Evolutionary conservation across 495 filamentous ascomycete species (phyloP), one percentile per base, ranked within the genome.

Genomic region (Halenospora varia): DNA sequence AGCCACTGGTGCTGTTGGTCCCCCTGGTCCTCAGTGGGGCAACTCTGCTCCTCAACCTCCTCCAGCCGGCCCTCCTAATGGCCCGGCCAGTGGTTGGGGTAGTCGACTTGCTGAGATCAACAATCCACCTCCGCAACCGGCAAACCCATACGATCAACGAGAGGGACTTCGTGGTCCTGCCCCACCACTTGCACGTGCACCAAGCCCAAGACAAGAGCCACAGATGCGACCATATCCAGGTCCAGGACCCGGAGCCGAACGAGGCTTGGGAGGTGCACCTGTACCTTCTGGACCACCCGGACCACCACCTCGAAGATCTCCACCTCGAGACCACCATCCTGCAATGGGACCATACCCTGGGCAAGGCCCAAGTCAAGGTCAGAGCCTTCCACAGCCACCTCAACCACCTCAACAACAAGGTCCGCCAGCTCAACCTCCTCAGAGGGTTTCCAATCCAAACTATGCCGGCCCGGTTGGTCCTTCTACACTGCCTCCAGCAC

Each of bases 1-100:
- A 66, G 79, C 80, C 45, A 76, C 85, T 51, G 88, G 88, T 25
- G 77, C 82, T 51, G 77, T 81, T 60, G 82, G 82, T 9, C 82
- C 82, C 44, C 81, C 82, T n/a, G 90, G 88, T 23, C 93, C 92
- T 55, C 89, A 96, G 65, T 97, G 90, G 90, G 82, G 81, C 9
- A 82, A 81, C 18, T 80, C 84, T 47, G 84, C 82, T 35, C 82
- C 78, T 22, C 85, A 85, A 56, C 82, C 84, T 48, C 77, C 78
- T 13, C 77, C 68, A 2, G 66, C 64, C 49, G 75, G 68, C 60
- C 77, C 65, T 50, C 77, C 67, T 56, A 62, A 69, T 66, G 76
- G 70, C 49, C 73, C 82, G 39, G 73, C 74, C 17, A 86, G 82
- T 57, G 80, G 83, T 57, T 94, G 90, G 90, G 86, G 82, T 61